Evolutionary conservation across 306 rosid species (phyloP), one percentile per base, ranked within the genome.

Genomic region (Vigna reflexopilosa): DNA sequence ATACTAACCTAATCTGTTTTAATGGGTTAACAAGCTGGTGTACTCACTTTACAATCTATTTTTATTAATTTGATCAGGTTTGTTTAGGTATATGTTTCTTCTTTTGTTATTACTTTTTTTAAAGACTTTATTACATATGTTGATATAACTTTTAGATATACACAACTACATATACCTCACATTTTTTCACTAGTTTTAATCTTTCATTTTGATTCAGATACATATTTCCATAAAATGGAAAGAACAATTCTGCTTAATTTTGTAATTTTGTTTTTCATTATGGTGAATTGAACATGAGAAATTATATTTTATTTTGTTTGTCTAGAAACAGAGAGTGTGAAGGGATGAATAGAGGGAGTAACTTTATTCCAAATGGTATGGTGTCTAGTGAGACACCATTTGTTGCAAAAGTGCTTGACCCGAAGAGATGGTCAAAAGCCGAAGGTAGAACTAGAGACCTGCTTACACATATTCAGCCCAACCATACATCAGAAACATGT

Each of bases 401-500:
- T 1, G 80, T 87, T 80, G 58, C 68, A 73, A 88, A 83, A 68
- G 85, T 82, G 50, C 85, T 94, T 47, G 90, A 91, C 20, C 76
- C 40, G 1, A 83, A 85, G 3, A 82, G 90, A 84, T 94, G 97
- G 96, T 62, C 20, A 55, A 70, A 52, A 74, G 89, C 82, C 2
- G 98, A 94, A 87, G 89, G 83, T 62, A 85, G 91, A 88, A 81
- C 91, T 34, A 67, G 67, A 10, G 89, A 89, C 55, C 89, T 94
- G 7, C 89, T 94, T 44, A 62, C 64, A 73, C 44, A 83, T 82
- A 84, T 91, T 89, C 93, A 87, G 80, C 96, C 96, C 52, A 91
- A 76, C 77, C 47, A 63, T 1, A 82, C 75, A 10, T 86, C 98
- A 1, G 97, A 91, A 55, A 70, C 50, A 19, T 86, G 68, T 30